Conservation (phyloP, 1,284 basidiomycete genomes). For the Somion occarium region DNA sequence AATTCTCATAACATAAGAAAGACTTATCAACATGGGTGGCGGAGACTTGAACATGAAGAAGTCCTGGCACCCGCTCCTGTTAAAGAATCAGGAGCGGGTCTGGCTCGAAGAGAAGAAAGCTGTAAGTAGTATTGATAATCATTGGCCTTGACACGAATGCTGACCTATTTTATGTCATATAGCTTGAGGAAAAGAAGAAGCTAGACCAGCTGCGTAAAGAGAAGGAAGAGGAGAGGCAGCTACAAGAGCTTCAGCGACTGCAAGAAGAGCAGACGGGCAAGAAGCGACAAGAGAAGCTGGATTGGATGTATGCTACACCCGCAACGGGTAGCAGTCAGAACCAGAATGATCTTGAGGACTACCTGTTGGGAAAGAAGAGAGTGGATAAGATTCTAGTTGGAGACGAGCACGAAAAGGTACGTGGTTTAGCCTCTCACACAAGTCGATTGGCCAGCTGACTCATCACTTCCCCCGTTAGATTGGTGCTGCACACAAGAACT, state of each 20-base stretch:
- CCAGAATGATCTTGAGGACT: conserved; percentile 91
- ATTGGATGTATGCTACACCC: conserved; percentile 99
- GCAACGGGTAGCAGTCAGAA: conserved; percentile 80
- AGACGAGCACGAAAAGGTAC: conserved; percentile 84
- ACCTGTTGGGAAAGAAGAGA: conserved; percentile 96
- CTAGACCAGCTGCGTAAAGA: conserved; percentile 95
- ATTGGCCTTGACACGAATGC: conserved; percentile 6
- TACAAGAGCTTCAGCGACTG: conserved; percentile 92
- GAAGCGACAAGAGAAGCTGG: conserved; percentile 89
- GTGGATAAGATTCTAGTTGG: conserved; percentile 94
- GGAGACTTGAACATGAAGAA: conserved; percentile 97
- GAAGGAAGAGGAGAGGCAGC: conserved; percentile 93
- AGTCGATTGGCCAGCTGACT: not conserved
- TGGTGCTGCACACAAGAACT: conserved; percentile 82
- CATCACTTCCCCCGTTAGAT: conserved; percentile 40
- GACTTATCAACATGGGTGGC: conserved; percentile 78
- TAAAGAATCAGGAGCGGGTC: conserved; percentile 98
- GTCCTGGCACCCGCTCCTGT: conserved; percentile 97
- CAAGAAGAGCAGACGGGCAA: conserved; percentile 94
- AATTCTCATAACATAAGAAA: not conserved
- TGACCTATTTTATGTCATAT: conserved; percentile 3
- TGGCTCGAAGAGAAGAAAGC: conserved; percentile 99
- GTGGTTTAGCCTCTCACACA: conserved; percentile 17
- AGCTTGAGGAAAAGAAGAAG: conserved; percentile 98
- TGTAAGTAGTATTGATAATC: conserved; percentile 39